A percentile compares a stretch with the other conserved stretches of the same genome.
phyloP scores from a whole-genome alignment of 1,139 yeast species.

The Debaryomyces fabryi region DNA sequence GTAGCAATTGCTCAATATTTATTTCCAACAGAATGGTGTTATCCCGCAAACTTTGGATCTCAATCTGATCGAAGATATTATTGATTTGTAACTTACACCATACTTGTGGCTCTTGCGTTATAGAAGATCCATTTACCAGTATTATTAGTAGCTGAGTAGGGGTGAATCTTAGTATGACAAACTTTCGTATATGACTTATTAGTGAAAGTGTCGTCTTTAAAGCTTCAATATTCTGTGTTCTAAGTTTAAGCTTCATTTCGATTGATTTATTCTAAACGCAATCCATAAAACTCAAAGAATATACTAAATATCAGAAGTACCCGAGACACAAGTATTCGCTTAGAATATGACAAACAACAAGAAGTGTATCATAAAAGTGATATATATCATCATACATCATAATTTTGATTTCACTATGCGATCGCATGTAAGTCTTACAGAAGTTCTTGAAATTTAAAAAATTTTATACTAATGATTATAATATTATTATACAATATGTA shows the following conservation, averaged over 20 bases:
- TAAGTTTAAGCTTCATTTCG: conserved; percentile 38
- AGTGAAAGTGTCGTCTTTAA: conserved; percentile 35
- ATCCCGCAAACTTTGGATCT: conserved; percentile 49
- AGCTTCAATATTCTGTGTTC: conserved; percentile 32
- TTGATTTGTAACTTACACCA: conserved; percentile 57
- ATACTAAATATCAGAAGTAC: background rate
- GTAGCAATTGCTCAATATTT: conserved; percentile 56
- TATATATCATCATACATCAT: background rate
- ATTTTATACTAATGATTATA: background rate
- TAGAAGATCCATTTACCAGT: conserved; percentile 43
- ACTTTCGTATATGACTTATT: conserved; percentile 33
- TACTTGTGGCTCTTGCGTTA: conserved; percentile 58
- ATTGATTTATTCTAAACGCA: background rate
- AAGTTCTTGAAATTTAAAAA: background rate
- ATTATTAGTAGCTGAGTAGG: conserved; percentile 49
- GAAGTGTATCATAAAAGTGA: background rate
- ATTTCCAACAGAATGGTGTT: conserved; percentile 56
- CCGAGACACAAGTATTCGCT: background rate
- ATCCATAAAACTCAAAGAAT: background rate
- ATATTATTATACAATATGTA: background rate
- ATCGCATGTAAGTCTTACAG: background rate
- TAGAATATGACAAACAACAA: background rate
- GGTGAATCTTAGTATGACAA: conserved; percentile 49
- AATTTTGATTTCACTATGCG: background rate
- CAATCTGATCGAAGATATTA: conserved; percentile 50